Conservation (phyloP, 2,329 filamentous ascomycete genomes). For the Cytospora piceicola region DNA sequence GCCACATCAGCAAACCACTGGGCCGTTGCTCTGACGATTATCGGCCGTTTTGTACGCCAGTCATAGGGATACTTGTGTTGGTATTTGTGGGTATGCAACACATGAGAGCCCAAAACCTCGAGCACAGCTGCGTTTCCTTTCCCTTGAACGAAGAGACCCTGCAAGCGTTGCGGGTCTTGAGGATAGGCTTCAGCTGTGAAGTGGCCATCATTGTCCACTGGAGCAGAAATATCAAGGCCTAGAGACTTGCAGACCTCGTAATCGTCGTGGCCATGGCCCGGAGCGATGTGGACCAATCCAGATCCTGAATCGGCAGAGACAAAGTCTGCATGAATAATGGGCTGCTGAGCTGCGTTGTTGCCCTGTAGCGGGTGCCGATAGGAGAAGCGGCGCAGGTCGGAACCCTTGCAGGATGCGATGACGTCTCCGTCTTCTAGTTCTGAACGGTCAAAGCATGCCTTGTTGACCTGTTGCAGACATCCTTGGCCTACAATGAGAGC, state of each 20-base stretch:
- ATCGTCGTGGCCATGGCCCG: conserved; percentile 95
- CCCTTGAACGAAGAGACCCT: conserved; percentile 65
- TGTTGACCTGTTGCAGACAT: conserved; percentile 64
- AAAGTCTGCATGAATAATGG: conserved; percentile 82
- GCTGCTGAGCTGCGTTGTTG: conserved; percentile 59
- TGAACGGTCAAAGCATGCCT: conserved; percentile 53
- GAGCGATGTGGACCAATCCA: conserved; percentile 91
- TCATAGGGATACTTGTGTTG: conserved; percentile 97
- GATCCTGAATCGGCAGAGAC: conserved; percentile 90
- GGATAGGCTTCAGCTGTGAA: conserved; percentile 84
- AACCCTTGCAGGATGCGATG: conserved; percentile 50
- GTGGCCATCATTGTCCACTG: conserved; percentile 77
- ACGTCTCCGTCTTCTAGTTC: conserved; percentile 43
- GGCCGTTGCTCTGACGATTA: conserved; percentile 88
- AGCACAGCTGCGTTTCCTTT: conserved; percentile 56
- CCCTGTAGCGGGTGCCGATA: conserved; percentile 75
- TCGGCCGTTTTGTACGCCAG: conserved; percentile 92
- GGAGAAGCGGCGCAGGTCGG: conserved; percentile 64
- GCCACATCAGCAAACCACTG: conserved; percentile 98
- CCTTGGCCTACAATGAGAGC: conserved; percentile 74
- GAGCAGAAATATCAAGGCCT: conserved; percentile 76
- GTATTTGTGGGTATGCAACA: conserved; percentile 73
- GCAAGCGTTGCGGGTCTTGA: conserved; percentile 66
- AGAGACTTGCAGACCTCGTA: conserved; percentile 78
- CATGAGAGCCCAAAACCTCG: conserved; percentile 64